A percentile compares a stretch with the other conserved stretches of the same genome.
Evolutionary conservation across 345 rosid species (phyloP).

Genomic region (Linum trigynum): DNA sequence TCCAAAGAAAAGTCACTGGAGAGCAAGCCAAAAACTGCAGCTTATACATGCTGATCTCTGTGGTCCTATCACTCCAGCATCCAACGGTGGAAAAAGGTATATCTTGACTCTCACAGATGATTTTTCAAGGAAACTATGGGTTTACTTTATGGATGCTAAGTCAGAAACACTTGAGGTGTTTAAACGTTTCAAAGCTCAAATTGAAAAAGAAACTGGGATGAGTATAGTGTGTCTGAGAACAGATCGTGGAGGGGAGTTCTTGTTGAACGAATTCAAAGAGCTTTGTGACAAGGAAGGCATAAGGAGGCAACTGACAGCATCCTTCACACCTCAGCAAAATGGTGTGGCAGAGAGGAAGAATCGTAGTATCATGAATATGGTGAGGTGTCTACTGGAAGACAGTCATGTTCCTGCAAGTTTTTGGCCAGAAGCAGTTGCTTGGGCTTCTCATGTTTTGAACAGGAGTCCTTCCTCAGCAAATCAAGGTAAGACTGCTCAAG

Average conservation of each 20-base stretch:
- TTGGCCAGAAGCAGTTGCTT: neutral
- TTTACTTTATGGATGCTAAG: slow-evolving; percentile 1
- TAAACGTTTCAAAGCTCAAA: neutral
- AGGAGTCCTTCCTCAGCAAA: neutral
- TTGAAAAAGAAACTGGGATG: slow-evolving; percentile 9
- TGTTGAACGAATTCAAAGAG: slow-evolving; percentile 3
- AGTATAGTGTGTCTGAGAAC: neutral
- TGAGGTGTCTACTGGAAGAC: neutral
- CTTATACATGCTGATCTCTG: too few relatives aligned
- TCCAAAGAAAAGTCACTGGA: too few relatives aligned
- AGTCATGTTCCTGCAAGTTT: neutral
- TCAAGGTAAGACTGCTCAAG: neutral
- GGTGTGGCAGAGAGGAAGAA: too few relatives aligned
- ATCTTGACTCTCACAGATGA: slow-evolving; percentile 10
- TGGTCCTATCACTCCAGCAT: too few relatives aligned
- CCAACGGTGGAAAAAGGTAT: too few relatives aligned
- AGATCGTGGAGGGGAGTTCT: too few relatives aligned
- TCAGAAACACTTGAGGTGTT: slow-evolving; percentile 2
- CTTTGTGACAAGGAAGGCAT: neutral
- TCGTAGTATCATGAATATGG: neutral
- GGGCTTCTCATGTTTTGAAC: too few relatives aligned
- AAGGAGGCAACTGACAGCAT: slow-evolving; percentile 1
- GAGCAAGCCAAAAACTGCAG: too few relatives aligned
- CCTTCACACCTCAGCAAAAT: too few relatives aligned
- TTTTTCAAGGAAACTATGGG: neutral